phyloP scores from a whole-genome alignment of 164 flowering plant species.

The grape (Vitis vinifera) region ASM3070453v1 NC_081815.1:4019501-4020000 shows the following conservation, averaged over 20 bases:
- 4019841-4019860: conserved; percentile 74
- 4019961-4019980: conserved; percentile 79
- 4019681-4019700: background rate
- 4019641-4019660: too few species aligned
- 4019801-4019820: conserved; percentile 15
- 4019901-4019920: conserved; percentile 50
- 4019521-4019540: conserved; percentile 7
- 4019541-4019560: conserved; percentile 5
- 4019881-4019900: conserved; percentile 72
- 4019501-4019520: background rate
- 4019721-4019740: background rate
- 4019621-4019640: too few species aligned
- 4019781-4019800: conserved; percentile 19
- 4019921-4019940: conserved; percentile 50
- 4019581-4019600: background rate
- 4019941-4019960: conserved; percentile 59
- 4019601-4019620: too few species aligned
- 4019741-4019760: background rate
- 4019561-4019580: background rate
- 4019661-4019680: background rate
- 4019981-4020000: conserved; percentile 85
- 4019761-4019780: conserved; percentile 3
- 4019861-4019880: conserved; percentile 77
- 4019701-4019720: background rate
- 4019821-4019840: conserved; percentile 67